A percentile compares a stretch with the other conserved stretches of the same genome.
phyloP scores from a whole-genome alignment of 306 rosid genomes.

The Glycine latifolia region DNA sequence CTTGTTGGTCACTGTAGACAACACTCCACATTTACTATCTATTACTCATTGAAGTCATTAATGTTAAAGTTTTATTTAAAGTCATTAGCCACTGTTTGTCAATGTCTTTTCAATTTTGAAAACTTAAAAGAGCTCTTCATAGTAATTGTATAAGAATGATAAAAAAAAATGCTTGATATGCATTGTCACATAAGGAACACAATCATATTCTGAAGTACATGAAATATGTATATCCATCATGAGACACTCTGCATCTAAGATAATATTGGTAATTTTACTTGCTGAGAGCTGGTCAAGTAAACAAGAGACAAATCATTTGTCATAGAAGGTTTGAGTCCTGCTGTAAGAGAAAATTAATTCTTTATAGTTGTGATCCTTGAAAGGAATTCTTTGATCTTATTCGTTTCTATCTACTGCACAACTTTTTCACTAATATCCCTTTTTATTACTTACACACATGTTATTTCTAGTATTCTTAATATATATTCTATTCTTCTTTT shows the following conservation, averaged over 20 bases:
- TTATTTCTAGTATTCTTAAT: background rate
- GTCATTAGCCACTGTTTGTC: background rate
- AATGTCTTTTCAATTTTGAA: background rate
- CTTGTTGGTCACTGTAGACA: background rate
- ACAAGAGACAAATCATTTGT: background rate
- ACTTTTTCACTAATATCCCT: background rate
- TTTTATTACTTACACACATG: background rate
- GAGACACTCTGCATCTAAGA: background rate
- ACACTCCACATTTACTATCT: background rate
- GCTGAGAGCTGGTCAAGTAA: background rate
- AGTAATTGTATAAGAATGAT: background rate
- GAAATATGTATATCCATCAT: background rate
- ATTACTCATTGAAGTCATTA: background rate
- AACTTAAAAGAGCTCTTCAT: background rate
- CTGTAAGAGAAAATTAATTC: background rate
- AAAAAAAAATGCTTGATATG: background rate
- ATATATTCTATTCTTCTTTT: background rate
- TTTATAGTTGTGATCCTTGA: background rate
- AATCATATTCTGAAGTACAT: background rate
- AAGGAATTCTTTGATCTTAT: background rate
- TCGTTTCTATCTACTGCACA: background rate
- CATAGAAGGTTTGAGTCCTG: background rate
- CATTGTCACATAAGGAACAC: background rate
- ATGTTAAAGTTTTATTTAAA: background rate
- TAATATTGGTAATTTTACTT: background rate